Base-by-base conservation (phyloP, 345 rosid genomes). In the Melaleuca alternifolia region DNA sequence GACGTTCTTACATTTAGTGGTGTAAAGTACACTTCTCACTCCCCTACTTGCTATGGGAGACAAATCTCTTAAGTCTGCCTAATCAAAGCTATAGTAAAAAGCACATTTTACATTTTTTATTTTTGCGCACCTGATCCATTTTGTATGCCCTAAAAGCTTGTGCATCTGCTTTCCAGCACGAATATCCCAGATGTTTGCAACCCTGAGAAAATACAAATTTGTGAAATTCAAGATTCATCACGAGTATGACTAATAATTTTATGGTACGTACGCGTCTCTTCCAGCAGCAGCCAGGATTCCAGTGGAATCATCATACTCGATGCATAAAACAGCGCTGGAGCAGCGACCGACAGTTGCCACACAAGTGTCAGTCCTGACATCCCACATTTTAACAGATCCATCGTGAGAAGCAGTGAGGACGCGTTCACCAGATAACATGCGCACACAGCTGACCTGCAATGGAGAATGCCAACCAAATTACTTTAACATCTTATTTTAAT, bases 301-400 rank as follows among this genome's bases (percentile, higher is more conserved):
- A 83, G 93, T 94, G 88, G 99, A 95, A 87, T 98, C 99, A 89
- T 98, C 99, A 89, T 98, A 98, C 90, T 98, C 99, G 92, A 96
- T 93, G 89, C 99, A 98, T 51, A 95, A 89, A 85, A 98, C 94
- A 16, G 99, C 98, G 88, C 98, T 95, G 44, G 97, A 89, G 92
- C 94, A 96, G 86, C 98, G 99, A 86, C 99, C 99, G 85, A 98
- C 99, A 82, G 99, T 98, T 89, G 99, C 98, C 84, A 96, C 99
- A 89, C 98, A 97, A 89, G 95, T 94, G 91, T 96, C 99, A 51
- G 98, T 95, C 90, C 99, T 91, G 87, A 97, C 98, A 93, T 97
- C 99, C 99, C 99, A 97, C 99, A 96, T 96, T 93, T 95, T 97
- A 83, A 97, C 96, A 50, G 98, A 95, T 89, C 98, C 98, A 93